Evolutionary conservation across 176 grass and related monocot genomes (phyloP), one percentile per base, ranked within the genome.

Genomic region (Aegilops umbellulata): DNA sequence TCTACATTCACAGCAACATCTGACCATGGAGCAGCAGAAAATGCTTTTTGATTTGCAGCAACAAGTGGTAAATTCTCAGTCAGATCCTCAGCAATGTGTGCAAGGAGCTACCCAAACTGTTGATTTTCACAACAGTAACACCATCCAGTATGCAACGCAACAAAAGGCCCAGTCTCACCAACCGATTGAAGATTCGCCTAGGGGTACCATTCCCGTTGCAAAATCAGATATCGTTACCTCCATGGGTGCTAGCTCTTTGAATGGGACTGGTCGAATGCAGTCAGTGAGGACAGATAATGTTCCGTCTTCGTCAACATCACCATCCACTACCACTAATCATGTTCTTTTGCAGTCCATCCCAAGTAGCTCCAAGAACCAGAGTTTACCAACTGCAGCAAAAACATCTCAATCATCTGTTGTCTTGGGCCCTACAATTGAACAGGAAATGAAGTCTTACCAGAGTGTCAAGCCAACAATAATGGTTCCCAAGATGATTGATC

Each of bases 1-100:
- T 80, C 41, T 90, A 65, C 87, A 85, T n/a, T 85, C 85, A 29
- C 89, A 89, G 69, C 89, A 93, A 41, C 27, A 87, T 60, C 77
- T 89, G 73, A 68, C 35, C 39, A 74, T 71, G 31, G 93, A 92
- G 51, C 83, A 90, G 55, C 88, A 95, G 88, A 95, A 95, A 88
- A 86, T 90, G 72, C 49, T 90, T 66, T 53, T 88, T 10, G 76
- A 86, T 66, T 85, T 95, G 64, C 90, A 88, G 67, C 90, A 95
- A 53, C 90, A 95, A 74, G 30, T 88, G 61, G 53, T 88, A 51
- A 90, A 79, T 76, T 85, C 90, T 8, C 90, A 92, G 17, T 82
- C 82, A 74, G 63, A 31, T 81, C 25, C 76, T 30, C 90, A 80
- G 65, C 93, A 88, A 41, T 84, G 82, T 85, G 65, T 66, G 51